A percentile compares a stretch with the other conserved stretches of the same genome.
phyloP scores from a whole-genome alignment of 129 eudicot genomes.

The Calendula officinalis region DNA sequence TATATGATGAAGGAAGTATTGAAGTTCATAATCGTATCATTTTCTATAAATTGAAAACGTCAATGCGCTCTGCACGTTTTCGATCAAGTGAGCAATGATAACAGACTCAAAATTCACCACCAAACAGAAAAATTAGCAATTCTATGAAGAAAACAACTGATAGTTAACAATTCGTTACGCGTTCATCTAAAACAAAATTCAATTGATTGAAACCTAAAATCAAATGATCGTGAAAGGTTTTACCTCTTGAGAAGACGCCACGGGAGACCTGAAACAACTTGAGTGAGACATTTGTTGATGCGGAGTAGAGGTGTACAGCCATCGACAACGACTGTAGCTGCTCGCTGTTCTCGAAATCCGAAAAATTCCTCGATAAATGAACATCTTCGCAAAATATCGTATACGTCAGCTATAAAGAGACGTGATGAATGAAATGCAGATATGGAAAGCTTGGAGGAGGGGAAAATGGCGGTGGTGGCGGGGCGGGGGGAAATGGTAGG shows the following conservation, averaged over 20 bases:
- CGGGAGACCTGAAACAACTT: slow-evolving; percentile 29
- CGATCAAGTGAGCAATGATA: neutral
- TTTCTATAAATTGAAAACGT: neutral
- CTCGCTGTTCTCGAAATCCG: slow-evolving; percentile 39
- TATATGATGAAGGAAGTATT: neutral
- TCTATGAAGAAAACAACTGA: neutral
- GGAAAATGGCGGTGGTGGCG: slow-evolving; percentile 25
- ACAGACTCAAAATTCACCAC: neutral
- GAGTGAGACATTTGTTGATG: slow-evolving; percentile 32
- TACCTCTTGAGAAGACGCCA: slow-evolving; percentile 47
- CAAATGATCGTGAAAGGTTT: slow-evolving; percentile 10
- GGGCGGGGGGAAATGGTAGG: neutral
- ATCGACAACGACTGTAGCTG: slow-evolving; percentile 45
- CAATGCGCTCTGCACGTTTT: neutral
- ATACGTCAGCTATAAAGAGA: neutral
- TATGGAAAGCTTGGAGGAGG: slow-evolving; percentile 13
- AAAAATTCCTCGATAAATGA: slow-evolving; percentile 38
- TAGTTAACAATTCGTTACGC: neutral
- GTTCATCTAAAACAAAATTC: neutral
- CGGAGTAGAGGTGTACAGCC: slow-evolving; percentile 31
- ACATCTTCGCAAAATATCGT: slow-evolving; percentile 33
- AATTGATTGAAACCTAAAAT: slow-evolving; percentile 1
- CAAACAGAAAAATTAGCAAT: neutral
- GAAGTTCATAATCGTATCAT: neutral
- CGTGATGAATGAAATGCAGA: neutral